Base-by-base conservation (phyloP, 148 eudicot genomes). In the Rhododendron ferrugineum region DNA sequence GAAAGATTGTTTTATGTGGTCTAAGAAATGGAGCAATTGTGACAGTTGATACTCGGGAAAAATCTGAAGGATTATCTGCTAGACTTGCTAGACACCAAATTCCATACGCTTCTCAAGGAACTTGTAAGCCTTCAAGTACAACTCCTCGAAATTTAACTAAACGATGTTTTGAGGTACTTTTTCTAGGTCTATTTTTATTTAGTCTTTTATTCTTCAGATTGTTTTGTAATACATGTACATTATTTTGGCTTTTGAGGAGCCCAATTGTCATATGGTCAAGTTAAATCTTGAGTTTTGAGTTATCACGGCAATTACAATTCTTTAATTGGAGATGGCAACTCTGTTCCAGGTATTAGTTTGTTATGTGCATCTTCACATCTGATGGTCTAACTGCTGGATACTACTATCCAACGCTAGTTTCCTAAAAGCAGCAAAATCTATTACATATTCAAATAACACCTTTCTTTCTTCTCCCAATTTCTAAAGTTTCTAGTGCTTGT, bases 1-100 rank as follows among this genome's bases (percentile, higher is more conserved):
- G 90, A 46, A 87, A 90, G 46, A 64, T 77, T 88, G 87, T 86
- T 81, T 90, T 95, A 18, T 95, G 96, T 91, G 98, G 98, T 56
- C 87, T 94, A 73, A 89, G 98, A 89, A 95, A 94, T 89, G 97
- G 97, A 86, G 90, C 91, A 76, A 88, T 95, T 84, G 89, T 93
- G 82, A 90, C 93, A 28, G 88, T 95, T 86, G 98, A 95, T 87
- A 34, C 90, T 87, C 93, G 98, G 73, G 91, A 91, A 85, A 93
- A 81, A 89, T 90, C 88, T 44, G 89, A 88, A 79, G 87, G 47
- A 22, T 32, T 84, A 83, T 64, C 87, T 79, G 66, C 68, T 52
- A 80, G 86, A 79, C 88, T 92, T 64, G 80, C 90, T 85, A 89
- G 90, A 64, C 90, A 90, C 78, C 85, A 85, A 85, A 86, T 93